phyloP scores from a whole-genome alignment of 768 basidiomycete genomes.

The Phanerodontia chrysosporium region DNA sequence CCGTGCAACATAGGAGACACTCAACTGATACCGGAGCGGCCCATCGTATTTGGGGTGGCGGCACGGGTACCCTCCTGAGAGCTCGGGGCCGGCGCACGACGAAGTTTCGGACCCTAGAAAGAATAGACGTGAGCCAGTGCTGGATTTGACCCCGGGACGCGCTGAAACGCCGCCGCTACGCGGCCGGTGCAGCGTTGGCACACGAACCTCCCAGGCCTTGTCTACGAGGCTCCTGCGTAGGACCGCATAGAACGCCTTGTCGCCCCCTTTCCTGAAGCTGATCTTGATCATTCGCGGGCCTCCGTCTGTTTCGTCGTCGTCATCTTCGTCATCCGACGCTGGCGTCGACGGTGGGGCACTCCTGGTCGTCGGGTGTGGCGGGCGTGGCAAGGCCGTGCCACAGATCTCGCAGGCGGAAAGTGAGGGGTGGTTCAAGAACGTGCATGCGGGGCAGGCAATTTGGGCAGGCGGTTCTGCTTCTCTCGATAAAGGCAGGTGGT shows the following conservation, averaged over 20 bases:
- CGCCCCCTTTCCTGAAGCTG: conserved; percentile 90
- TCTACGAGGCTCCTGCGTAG: conserved; percentile 67
- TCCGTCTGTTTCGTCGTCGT: conserved; percentile 29
- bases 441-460: conserved; percentile 80
- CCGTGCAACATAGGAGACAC: conserved; percentile 17
- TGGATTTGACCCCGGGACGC: neutral
- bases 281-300: conserved; percentile 61
- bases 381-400: conserved; percentile 54
- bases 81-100: neutral
- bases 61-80: neutral
- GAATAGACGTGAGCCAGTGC: conserved; percentile 4
- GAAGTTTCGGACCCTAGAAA: conserved; percentile 13
- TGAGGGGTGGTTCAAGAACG: conserved; percentile 84
- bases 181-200: neutral
- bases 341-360: conserved; percentile 69
- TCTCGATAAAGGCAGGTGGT: conserved; percentile 15
- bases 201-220: conserved; percentile 71
- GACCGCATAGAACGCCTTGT: conserved; percentile 73
- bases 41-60: conserved; percentile 8
- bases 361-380: conserved; percentile 32
- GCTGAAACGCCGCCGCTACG: neutral
- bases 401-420: conserved; percentile 84
- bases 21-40: conserved; percentile 50
- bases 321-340: conserved; percentile 35
- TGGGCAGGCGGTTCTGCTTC: conserved; percentile 30